Conservation (phyloP, 306 rosid species). For the Quercus dentata region DNA sequence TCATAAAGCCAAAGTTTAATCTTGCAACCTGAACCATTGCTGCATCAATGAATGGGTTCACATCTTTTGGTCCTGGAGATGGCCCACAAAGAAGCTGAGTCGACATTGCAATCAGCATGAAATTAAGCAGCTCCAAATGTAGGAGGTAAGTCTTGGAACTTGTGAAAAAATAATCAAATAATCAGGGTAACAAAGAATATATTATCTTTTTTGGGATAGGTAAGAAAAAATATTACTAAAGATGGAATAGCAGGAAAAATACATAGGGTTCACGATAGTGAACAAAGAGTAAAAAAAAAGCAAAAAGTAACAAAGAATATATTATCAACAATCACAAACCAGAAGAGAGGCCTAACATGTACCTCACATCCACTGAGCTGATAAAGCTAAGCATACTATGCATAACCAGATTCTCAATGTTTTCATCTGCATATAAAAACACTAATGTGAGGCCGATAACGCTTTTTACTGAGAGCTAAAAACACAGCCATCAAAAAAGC, state of each 20-base stretch:
- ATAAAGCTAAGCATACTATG: constrained; percentile 69
- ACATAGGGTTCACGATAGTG: too few relatives aligned
- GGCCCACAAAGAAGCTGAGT: constrained; percentile 98
- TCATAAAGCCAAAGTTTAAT: constrained; percentile 23
- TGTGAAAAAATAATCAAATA: constrained; percentile 9
- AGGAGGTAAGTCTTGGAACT: constrained; percentile 69
- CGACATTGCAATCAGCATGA: constrained; percentile 88
- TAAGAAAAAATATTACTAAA: too few relatives aligned
- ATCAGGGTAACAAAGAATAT: constrained; percentile 35
- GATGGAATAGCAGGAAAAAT: too few relatives aligned
- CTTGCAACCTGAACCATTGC: constrained; percentile 85
- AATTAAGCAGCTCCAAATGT: constrained; percentile 91
- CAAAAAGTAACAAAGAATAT: constrained; percentile 3
- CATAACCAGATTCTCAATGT: constrained; percentile 64
- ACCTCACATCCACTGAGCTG: constrained; percentile 85
- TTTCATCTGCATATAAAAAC: constrained; percentile 67
- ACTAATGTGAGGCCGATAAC: neutral
- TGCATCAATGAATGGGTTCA: constrained; percentile 90
- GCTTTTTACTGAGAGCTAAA: neutral
- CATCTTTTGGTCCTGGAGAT: constrained; percentile 79
- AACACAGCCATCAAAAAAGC: neutral
- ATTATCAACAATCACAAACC: constrained; percentile 28
- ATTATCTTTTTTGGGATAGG: neutral
- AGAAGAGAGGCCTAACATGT: constrained; percentile 28
- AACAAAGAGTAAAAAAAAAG: too few relatives aligned